A percentile compares a stretch with the other conserved stretches of the same genome.
Evolutionary conservation across 192 early-diverging fungal genomes (phyloP).

Genomic region (Thamnidium elegans): DNA sequence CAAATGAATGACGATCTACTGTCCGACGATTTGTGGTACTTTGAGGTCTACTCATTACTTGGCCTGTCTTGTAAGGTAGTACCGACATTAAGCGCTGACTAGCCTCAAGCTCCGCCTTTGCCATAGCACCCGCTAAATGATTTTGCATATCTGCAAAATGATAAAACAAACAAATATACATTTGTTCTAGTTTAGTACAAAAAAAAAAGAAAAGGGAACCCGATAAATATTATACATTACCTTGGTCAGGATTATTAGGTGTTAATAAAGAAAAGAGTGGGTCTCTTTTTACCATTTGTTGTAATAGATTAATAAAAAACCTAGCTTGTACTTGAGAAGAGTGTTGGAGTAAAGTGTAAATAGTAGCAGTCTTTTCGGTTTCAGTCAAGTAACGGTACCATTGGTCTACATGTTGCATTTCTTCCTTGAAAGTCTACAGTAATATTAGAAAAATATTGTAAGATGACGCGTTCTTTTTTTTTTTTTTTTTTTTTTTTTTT

Average conservation of each 20-base stretch:
- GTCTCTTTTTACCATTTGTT: slow-evolving; percentile 91
- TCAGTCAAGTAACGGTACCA: slow-evolving; percentile 93
- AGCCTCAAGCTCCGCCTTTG: slow-evolving; percentile 50
- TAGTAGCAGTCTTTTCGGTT: slow-evolving; percentile 85
- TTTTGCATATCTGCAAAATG: slow-evolving; percentile 38
- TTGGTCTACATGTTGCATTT: slow-evolving; percentile 90
- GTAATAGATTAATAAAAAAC: slow-evolving; percentile 92
- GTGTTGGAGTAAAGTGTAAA: slow-evolving; percentile 90
- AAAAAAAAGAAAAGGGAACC: too few relatives aligned
- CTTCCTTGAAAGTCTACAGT: slow-evolving; percentile 72
- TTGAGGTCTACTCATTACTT: slow-evolving; percentile 24
- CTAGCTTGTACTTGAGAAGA: slow-evolving; percentile 88
- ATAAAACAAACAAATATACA: background rate
- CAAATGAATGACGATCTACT: slow-evolving; percentile 37
- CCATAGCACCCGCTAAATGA: slow-evolving; percentile 51
- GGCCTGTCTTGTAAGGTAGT: slow-evolving; percentile 37
- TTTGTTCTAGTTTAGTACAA: background rate
- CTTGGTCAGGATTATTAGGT: slow-evolving; percentile 50
- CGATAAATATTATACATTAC: slow-evolving; percentile 26
- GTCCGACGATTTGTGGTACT: slow-evolving; percentile 22
- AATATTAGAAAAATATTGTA: background rate
- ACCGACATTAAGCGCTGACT: slow-evolving; percentile 34
- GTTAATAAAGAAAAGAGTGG: slow-evolving; percentile 58
- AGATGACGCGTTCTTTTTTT: background rate
- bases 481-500: background rate